A percentile compares a stretch with the other conserved stretches of the same genome.
Evolutionary conservation across 2,329 filamentous ascomycete genomes (phyloP).

Genomic region (Mycocentrospora acerina): DNA sequence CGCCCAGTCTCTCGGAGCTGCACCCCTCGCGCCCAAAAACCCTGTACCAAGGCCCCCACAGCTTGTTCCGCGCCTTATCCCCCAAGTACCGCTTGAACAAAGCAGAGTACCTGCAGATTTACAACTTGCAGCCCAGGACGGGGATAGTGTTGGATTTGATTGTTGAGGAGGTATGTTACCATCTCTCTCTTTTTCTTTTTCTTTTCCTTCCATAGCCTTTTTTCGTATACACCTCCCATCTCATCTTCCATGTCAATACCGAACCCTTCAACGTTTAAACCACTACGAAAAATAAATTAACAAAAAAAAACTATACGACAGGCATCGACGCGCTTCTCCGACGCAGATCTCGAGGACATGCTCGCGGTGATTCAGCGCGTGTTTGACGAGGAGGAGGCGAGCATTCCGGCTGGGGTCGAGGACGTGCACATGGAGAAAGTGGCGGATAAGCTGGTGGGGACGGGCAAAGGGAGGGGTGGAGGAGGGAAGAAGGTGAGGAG

Average conservation of each 20-base stretch:
- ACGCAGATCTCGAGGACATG: constrained; percentile 32
- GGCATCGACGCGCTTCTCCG: constrained; percentile 32
- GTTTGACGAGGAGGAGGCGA: constrained; percentile 34
- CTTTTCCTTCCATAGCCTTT: not conserved
- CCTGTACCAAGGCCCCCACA: constrained; percentile 37
- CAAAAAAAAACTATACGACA: constrained; percentile 7
- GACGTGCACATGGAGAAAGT: constrained; percentile 29
- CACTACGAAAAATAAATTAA: not conserved
- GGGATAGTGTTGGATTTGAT: constrained; percentile 37
- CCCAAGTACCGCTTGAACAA: constrained; percentile 38
- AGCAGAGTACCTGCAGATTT: constrained; percentile 42
- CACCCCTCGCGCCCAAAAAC: constrained; percentile 33
- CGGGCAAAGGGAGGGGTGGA: constrained; percentile 12
- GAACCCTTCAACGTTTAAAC: no score
- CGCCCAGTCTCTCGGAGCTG: constrained; percentile 11
- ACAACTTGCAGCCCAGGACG: constrained; percentile 36
- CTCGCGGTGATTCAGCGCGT: constrained; percentile 26
- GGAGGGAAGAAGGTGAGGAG: constrained; percentile 21
- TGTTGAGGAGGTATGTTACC: constrained; percentile 36
- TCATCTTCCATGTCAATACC: not conserved
- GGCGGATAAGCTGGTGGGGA: constrained; percentile 31
- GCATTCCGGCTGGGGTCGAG: constrained; percentile 32
- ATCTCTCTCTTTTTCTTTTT: not conserved
- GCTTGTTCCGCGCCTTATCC: constrained; percentile 31
- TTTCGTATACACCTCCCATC: not conserved